A percentile compares a stretch with the other conserved stretches of the same genome.
phyloP scores from a whole-genome alignment of 805 yeast genomes.

The Naumovozyma castellii region DNA sequence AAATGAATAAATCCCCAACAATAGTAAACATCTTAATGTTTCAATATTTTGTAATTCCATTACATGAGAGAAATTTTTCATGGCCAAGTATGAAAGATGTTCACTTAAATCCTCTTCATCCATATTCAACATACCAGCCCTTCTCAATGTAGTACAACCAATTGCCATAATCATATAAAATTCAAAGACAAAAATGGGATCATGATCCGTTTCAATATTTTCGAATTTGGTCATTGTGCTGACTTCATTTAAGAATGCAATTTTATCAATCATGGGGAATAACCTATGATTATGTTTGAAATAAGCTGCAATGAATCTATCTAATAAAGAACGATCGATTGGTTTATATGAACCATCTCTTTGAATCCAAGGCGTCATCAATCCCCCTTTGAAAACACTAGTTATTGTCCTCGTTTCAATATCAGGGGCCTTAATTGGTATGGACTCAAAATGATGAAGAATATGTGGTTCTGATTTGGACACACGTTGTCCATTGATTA shows the following conservation, averaged over 20 bases:
- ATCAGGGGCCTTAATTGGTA: slow-evolving; percentile 23
- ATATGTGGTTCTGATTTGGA: slow-evolving; percentile 6
- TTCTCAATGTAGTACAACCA: slow-evolving; percentile 43
- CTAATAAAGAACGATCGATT: slow-evolving; percentile 28
- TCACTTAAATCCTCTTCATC: slow-evolving; percentile 33
- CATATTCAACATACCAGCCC: slow-evolving; percentile 31
- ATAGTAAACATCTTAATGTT: slow-evolving; percentile 34
- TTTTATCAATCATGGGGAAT: slow-evolving; percentile 36
- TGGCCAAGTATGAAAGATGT: slow-evolving; percentile 34
- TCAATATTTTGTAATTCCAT: slow-evolving; percentile 34
- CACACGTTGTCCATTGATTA: background rate
- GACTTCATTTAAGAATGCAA: slow-evolving; percentile 30
- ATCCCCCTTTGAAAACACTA: slow-evolving; percentile 26
- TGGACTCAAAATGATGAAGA: slow-evolving; percentile 14
- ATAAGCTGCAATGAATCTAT: slow-evolving; percentile 35
- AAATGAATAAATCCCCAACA: slow-evolving; percentile 42
- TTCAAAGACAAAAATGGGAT: slow-evolving; percentile 32
- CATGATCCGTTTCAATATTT: slow-evolving; percentile 18
- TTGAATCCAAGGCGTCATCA: slow-evolving; percentile 20
- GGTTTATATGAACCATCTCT: slow-evolving; percentile 21
- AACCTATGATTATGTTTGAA: slow-evolving; percentile 38
- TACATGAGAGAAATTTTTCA: slow-evolving; percentile 32
- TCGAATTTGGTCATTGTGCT: slow-evolving; percentile 26
- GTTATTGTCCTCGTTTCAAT: slow-evolving; percentile 26
- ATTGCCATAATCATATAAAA: slow-evolving; percentile 45